Conservation (phyloP, 2,329 filamentous ascomycete genomes). For the Xylaria sp. region DNA sequence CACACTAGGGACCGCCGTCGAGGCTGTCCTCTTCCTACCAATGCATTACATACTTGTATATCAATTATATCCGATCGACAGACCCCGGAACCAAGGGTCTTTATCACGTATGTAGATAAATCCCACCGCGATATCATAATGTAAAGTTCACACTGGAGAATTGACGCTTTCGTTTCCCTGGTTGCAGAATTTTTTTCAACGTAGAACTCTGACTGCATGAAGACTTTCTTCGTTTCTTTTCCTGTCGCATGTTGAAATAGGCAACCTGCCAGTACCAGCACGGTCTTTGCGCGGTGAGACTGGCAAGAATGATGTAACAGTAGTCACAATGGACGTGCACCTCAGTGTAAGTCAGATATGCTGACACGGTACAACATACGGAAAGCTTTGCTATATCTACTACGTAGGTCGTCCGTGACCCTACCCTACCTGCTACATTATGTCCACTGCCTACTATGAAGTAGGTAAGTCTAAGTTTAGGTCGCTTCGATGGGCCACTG, state of each 20-base stretch:
- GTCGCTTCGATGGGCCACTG: constrained; percentile 1
- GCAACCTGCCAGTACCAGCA: neutral
- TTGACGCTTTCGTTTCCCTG: neutral
- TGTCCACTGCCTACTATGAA: neutral
- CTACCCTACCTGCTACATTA: neutral
- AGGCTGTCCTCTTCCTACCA: neutral
- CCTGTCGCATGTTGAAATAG: neutral
- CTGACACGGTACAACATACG: no score
- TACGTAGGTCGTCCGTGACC: no score
- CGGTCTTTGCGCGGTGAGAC: neutral
- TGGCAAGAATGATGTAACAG: no score
- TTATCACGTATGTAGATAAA: neutral
- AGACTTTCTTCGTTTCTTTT: neutral
- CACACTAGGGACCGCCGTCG: constrained; percentile 6
- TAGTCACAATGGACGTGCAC: no score
- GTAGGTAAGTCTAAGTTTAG: neutral
- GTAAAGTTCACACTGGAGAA: neutral
- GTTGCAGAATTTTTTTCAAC: neutral
- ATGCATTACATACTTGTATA: neutral
- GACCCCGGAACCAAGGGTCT: neutral
- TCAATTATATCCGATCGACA: neutral
- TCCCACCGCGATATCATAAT: neutral
- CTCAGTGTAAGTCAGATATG: neutral
- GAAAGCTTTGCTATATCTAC: no score
- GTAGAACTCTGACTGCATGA: neutral